phyloP scores from a whole-genome alignment of 257 asterid species.

The Forsythia suspensa region DNA sequence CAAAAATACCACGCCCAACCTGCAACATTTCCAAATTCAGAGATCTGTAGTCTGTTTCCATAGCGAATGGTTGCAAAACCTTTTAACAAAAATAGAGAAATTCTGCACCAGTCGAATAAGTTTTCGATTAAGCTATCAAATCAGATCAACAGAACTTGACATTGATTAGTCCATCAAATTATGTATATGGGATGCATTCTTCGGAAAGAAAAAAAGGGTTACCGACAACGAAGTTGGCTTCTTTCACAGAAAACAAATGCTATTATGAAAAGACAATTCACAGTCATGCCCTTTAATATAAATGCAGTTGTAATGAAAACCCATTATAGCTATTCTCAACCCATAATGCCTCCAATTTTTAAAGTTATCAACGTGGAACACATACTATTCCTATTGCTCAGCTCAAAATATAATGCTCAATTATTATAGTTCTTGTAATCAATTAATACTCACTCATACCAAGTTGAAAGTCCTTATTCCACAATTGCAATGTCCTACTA shows the following conservation, averaged over 20 bases:
- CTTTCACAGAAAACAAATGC: neutral
- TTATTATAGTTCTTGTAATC: neutral
- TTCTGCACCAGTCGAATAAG: conserved; percentile 3
- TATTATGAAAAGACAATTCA: neutral
- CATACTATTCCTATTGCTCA: neutral
- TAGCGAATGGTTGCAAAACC: conserved; percentile 8
- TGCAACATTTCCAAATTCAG: conserved; percentile 53
- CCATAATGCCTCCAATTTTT: neutral
- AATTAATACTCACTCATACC: neutral
- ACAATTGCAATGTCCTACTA: neutral
- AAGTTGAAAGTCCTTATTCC: conserved; percentile 1
- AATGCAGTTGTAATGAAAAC: neutral
- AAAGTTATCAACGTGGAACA: neutral
- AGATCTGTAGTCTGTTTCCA: conserved; percentile 15
- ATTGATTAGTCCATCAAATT: neutral
- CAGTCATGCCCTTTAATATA: neutral
- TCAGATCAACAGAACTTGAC: conserved; percentile 3
- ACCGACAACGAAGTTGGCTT: neutral
- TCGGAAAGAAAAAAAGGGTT: neutral
- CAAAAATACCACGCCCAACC: conserved; percentile 96
- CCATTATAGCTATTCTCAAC: neutral
- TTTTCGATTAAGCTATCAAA: conserved; percentile 2
- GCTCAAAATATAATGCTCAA: neutral
- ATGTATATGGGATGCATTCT: neutral
- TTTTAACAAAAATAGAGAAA: neutral